Evolutionary conservation across 805 yeast species (phyloP).

Genomic region (Metschnikowia lochheadii): DNA sequence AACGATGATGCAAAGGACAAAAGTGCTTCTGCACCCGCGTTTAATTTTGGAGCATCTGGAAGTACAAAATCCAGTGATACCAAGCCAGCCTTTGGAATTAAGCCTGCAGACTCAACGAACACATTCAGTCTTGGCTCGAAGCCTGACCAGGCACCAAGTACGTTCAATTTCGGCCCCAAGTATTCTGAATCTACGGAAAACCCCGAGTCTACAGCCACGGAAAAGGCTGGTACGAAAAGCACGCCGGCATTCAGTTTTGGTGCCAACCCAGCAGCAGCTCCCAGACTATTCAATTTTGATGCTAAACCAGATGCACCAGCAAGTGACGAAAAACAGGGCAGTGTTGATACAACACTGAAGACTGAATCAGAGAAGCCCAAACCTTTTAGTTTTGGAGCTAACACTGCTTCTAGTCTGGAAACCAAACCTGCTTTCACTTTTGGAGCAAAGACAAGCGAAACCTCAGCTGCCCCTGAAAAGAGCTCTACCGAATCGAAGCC

Average conservation of each 20-base stretch:
- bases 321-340: neutral
- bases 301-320: neutral
- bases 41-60: neutral
- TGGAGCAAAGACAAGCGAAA: neutral
- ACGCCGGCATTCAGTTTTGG: neutral
- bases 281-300: neutral
- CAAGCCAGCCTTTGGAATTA: slow-evolving; percentile 6
- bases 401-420: neutral
- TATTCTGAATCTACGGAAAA: neutral
- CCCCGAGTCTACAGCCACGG: neutral
- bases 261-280: neutral
- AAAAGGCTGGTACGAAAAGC: neutral
- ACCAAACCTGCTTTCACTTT: slow-evolving; percentile 1
- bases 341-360: neutral
- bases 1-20: neutral
- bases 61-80: too few species aligned
- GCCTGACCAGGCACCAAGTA: neutral
- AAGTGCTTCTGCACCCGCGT: neutral
- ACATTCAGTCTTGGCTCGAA: slow-evolving; percentile 5
- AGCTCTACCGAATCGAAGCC: slow-evolving; percentile 1
- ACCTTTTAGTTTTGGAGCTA: neutral
- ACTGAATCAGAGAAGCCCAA: neutral
- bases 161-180: slow-evolving; percentile 1
- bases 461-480: neutral
- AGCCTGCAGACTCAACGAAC: neutral